Conservation (phyloP, 768 basidiomycete species). For the Tulasnella sp. region DNA sequence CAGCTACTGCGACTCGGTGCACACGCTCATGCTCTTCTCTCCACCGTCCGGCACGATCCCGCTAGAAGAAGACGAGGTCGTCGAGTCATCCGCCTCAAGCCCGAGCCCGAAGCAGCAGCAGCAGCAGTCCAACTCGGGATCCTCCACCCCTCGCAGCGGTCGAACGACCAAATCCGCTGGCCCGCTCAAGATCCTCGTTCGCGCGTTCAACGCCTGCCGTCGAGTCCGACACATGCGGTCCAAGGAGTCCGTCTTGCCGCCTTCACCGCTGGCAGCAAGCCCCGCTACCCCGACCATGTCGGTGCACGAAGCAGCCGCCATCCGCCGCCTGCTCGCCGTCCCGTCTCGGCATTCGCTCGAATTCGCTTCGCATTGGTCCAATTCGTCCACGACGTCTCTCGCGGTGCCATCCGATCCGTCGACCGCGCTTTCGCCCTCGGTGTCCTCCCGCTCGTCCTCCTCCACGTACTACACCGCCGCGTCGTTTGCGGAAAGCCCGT, state of each 20-base stretch:
- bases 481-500: not conserved
- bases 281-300: not conserved
- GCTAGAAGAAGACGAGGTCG: not conserved
- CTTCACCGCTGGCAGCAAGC: not conserved
- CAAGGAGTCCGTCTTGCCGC: not conserved
- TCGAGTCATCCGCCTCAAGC: not conserved
- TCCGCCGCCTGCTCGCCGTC: not conserved
- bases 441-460: not conserved
- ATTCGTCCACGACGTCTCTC: not conserved
- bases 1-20: constrained; percentile 21
- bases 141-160: not conserved
- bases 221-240: not conserved
- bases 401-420: not conserved
- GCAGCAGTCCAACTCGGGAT: not conserved
- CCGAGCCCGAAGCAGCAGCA: too few relatives aligned
- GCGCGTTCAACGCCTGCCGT: not conserved
- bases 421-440: not conserved
- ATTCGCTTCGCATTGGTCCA: not conserved
- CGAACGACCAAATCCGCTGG: not conserved
- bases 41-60: not conserved
- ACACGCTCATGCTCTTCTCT: constrained; percentile 15
- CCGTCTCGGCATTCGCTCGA: not conserved
- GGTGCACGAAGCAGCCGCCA: not conserved
- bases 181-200: not conserved
- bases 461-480: constrained; percentile 1